phyloP scores from a whole-genome alignment of 208 protist species.

The Herpetomonas tarakana region DNA sequence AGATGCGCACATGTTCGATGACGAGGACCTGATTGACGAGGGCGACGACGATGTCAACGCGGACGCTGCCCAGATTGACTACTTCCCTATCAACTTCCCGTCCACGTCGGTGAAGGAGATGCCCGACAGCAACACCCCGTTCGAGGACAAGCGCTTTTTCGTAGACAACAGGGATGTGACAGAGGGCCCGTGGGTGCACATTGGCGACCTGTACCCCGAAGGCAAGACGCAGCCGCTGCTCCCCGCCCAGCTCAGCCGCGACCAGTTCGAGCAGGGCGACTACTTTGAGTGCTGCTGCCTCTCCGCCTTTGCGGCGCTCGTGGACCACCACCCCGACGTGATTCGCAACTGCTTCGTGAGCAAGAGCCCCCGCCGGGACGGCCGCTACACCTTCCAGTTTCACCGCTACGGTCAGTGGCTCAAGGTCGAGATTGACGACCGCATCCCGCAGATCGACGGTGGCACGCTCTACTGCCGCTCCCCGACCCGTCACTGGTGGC shows the following conservation, averaged over 20 bases:
- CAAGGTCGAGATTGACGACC: constrained; percentile 60
- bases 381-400: constrained; percentile 63
- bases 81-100: constrained; percentile 32
- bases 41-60: constrained; percentile 36
- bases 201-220: constrained; percentile 65
- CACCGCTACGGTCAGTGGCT: constrained; percentile 61
- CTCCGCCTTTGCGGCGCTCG: constrained; percentile 45
- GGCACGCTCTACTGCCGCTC: constrained; percentile 60
- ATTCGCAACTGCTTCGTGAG: constrained; percentile 52
- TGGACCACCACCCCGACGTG: constrained; percentile 43
- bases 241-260: constrained; percentile 32
- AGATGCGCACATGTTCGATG: constrained; percentile 66
- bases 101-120: constrained; percentile 23
- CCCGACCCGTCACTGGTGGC: constrained; percentile 69
- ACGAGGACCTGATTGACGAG: constrained; percentile 73
- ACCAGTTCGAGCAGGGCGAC: constrained; percentile 60
- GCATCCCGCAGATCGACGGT: constrained; percentile 49
- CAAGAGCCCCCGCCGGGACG: constrained; percentile 48
- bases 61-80: constrained; percentile 48
- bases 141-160: constrained; percentile 49
- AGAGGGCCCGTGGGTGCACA: constrained; percentile 54
- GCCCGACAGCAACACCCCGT: constrained; percentile 46
- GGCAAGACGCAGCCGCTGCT: constrained; percentile 54
- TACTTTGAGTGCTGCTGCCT: constrained; percentile 57
- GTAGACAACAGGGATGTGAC: constrained; percentile 41